Conservation (phyloP, 108 stramenopile species). For the Skeletonema potamos region DNA sequence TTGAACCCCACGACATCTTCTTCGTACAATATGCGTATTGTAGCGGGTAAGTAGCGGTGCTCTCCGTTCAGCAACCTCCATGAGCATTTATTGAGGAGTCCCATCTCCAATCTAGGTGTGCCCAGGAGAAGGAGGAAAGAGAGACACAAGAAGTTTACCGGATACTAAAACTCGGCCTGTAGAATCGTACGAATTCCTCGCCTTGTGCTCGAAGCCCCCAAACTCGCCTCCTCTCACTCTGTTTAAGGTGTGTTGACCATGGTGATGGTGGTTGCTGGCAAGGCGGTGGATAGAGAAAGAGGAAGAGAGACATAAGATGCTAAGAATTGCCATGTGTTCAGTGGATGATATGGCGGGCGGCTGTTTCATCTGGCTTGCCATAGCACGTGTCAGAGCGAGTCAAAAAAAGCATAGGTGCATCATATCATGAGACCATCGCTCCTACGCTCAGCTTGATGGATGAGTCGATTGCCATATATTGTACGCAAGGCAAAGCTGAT, state of each 20-base stretch:
- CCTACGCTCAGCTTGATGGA: neutral
- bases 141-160: neutral
- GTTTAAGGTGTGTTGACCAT: constrained; percentile 13
- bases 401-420: neutral
- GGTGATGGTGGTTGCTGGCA: neutral
- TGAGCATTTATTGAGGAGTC: neutral
- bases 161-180: neutral
- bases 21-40: no score
- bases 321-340: neutral
- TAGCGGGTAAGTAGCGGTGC: no score
- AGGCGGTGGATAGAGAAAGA: neutral
- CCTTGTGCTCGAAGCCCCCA: neutral
- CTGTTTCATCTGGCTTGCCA: neutral
- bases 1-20: no score
- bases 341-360: neutral
- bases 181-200: neutral
- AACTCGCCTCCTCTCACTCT: neutral
- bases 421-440: neutral
- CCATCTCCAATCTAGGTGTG: no score
- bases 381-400: neutral
- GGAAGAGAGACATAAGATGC: neutral
- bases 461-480: neutral
- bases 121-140: neutral
- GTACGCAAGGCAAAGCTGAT: neutral
- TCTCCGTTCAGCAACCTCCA: no score